Percentiles rank a stretch among this genome's conserved stretches.
Evolutionary conservation across 179 eudicot genomes (phyloP).

Genomic region (Beta macrorhiza): DNA sequence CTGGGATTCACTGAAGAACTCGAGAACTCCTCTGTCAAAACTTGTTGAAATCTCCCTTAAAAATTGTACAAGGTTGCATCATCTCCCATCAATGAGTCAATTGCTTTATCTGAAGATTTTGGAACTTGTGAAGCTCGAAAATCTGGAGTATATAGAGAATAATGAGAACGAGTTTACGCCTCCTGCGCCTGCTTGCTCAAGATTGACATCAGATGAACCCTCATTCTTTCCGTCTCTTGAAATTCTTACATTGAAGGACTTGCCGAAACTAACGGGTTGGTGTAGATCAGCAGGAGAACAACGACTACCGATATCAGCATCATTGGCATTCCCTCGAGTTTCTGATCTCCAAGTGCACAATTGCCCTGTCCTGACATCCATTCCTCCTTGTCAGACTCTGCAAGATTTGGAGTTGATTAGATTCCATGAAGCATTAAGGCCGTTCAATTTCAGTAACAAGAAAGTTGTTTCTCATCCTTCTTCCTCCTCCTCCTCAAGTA

Average conservation of each 20-base stretch:
- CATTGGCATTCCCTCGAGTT: neutral
- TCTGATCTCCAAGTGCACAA: neutral
- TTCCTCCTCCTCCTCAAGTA: neutral
- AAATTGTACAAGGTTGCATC: neutral
- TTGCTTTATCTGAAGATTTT: neutral
- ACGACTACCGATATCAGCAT: neutral
- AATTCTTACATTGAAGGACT: neutral
- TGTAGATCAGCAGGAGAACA: neutral
- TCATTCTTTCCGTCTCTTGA: constrained; percentile 19
- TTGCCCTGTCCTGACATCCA: neutral
- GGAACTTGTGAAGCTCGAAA: accelerated
- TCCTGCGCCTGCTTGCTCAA: neutral
- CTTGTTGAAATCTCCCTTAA: neutral
- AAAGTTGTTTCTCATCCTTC: neutral
- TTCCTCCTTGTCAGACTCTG: neutral
- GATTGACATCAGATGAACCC: too few relatives aligned
- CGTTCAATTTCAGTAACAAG: neutral
- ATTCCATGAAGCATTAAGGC: neutral
- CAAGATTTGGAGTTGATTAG: neutral
- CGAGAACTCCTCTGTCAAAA: constrained; percentile 12
- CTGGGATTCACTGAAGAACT: neutral
- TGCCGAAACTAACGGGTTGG: constrained; percentile 22
- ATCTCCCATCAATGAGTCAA: constrained; percentile 6
- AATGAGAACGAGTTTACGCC: neutral
- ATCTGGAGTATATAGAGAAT: constrained; percentile 21